Evolutionary conservation across 257 asterid genomes (phyloP).

Genomic region (Mentha longifolia): DNA sequence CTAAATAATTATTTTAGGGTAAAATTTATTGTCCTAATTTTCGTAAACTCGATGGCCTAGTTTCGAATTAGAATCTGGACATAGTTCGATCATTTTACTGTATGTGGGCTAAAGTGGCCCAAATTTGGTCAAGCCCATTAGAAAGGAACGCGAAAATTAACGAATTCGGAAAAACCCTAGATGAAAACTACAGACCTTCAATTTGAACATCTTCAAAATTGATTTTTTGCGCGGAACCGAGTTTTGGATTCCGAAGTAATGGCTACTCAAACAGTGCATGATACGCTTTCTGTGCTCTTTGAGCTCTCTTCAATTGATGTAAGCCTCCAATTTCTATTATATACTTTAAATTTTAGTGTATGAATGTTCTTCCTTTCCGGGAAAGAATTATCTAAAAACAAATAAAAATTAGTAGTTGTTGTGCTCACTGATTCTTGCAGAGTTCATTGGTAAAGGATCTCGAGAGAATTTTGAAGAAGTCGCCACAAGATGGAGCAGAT

Average conservation of each 20-base stretch:
- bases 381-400: too few species aligned
- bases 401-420: not conserved
- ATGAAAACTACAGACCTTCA: too few species aligned
- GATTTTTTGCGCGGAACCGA: not conserved
- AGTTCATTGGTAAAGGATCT: constrained; percentile 33
- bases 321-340: not conserved
- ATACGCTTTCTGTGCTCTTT: not conserved
- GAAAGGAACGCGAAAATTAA: not conserved
- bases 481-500: constrained; percentile 45
- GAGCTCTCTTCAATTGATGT: not conserved
- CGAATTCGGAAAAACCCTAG: not conserved
- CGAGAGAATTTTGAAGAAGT: constrained; percentile 55
- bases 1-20: too few species aligned
- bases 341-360: too few species aligned
- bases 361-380: too few species aligned
- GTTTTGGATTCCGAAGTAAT: not conserved
- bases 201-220: not conserved
- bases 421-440: constrained; percentile 44
- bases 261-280: too few species aligned
- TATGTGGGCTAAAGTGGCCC: too few species aligned
- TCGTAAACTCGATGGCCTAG: too few species aligned
- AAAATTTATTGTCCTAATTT: too few species aligned
- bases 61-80: too few species aligned
- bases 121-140: not conserved
- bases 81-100: too few species aligned